These are phyloP conservation scores for Geosmithia morbida DNA, from an alignment of 2,329 filamentous ascomycete genomes.

Conservation along the genomic window DNA sequence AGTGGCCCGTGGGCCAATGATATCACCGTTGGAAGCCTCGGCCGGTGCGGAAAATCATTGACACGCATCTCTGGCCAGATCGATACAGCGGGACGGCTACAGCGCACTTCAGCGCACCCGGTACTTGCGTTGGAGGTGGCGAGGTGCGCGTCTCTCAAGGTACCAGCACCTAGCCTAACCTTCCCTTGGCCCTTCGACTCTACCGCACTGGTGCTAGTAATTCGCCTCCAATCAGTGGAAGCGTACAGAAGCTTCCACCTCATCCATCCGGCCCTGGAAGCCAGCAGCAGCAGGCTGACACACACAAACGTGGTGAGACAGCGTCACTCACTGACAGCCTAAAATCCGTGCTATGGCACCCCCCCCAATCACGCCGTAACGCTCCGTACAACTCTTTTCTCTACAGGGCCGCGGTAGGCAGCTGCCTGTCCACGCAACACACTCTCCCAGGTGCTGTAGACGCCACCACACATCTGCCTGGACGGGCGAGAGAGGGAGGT, in stretches of 20 bases:
- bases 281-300: background rate
- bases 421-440: slow-evolving; percentile 4
- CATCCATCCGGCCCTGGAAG: background rate
- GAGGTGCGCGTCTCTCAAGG: background rate
- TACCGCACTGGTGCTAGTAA: too few relatives aligned
- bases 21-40: slow-evolving; percentile 10
- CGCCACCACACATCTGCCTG: background rate
- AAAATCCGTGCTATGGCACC: too few relatives aligned
- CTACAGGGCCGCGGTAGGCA: background rate
- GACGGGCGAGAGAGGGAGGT: background rate
- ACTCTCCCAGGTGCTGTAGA: background rate
- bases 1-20: slow-evolving; percentile 16
- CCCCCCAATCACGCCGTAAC: too few relatives aligned
- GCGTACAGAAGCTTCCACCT: slow-evolving; percentile 3
- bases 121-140: background rate
- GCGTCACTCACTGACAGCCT: background rate
- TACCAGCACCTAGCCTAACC: too few relatives aligned
- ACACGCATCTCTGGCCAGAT: slow-evolving; percentile 7
- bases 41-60: slow-evolving; percentile 21
- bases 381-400: too few relatives aligned
- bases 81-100: background rate
- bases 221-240: slow-evolving; percentile 1
- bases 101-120: background rate
- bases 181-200: background rate
- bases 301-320: background rate